Evolutionary conservation across 2,329 filamentous ascomycete genomes (phyloP), one percentile per base, ranked within the genome.

Genomic region (Verticillium longisporum): DNA sequence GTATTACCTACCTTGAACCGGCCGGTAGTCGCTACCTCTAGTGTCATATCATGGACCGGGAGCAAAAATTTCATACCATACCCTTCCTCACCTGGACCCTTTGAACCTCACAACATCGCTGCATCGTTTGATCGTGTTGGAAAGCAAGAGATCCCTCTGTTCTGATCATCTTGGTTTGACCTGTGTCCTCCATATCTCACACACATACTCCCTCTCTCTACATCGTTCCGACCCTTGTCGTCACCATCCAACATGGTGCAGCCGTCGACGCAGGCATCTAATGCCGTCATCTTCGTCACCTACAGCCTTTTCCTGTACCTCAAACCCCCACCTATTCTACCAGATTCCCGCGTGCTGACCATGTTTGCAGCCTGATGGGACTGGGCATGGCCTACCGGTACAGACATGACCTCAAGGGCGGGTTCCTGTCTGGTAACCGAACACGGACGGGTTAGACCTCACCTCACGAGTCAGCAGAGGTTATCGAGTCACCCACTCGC

Each of bases 201-300:
- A 31, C 26, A 31, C 26, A 31, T 31, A 31, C 18, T 9, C 21
- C 18, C n/a, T 45, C 9, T 13, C 9, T 21, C 15, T 5, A 55
- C 26, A 10, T 6, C 54, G 15, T 55, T 11, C 13, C 31, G 54
- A 32, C 54, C 33, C 54, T n/a, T 13, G 45, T 31, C 45, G 45
- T 13, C 10, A 26, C 11, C 38, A 21, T n/a, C 33, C 57, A 75
- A 33, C 61, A 95, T 94, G 91, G 89, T 89, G 21, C 83, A 88
- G 67, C 90, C 89, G 62, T 93, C 91, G 1, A 85, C 80, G 61
- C 78, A 83, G 81, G 90, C 90, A 71, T 93, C 90, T 36, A 92
- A 94, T 79, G 90, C 90, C 80, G 80, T 94, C 72, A 88, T 95
- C 72, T 94, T 93, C 72, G 77, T 91, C 59, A 91, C 89, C 57